Evolutionary conservation across 257 asterid species (phyloP).

Genomic region (Penstemon newberryi): DNA sequence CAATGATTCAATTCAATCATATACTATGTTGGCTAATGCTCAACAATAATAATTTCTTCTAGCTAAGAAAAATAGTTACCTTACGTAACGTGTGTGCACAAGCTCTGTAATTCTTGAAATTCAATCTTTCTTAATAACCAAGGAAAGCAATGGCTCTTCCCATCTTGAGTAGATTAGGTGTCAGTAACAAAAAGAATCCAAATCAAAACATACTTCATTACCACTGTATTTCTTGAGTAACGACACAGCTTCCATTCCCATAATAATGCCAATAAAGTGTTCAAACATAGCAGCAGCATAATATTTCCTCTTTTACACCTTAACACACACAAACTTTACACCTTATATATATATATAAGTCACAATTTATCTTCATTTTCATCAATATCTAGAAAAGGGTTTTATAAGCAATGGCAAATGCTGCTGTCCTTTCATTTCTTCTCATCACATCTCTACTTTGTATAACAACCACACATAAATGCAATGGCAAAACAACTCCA

Average conservation of each 20-base stretch:
- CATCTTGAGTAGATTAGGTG: background rate
- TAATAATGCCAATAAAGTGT: constrained; percentile 2
- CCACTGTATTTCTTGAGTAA: background rate
- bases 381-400: background rate
- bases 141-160: constrained; percentile 11
- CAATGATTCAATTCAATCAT: too few species aligned
- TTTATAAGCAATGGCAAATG: constrained; percentile 18
- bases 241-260: constrained; percentile 25
- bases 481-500: constrained; percentile 27
- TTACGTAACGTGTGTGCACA: too few species aligned
- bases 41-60: too few species aligned
- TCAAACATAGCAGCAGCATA: constrained; percentile 21
- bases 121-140: background rate
- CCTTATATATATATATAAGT: background rate
- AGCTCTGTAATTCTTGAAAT: too few species aligned
- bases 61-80: too few species aligned
- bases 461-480: constrained; percentile 18
- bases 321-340: background rate
- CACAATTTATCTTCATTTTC: background rate
- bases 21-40: too few species aligned
- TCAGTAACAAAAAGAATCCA: background rate
- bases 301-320: constrained; percentile 16
- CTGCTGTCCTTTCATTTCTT: constrained; percentile 8
- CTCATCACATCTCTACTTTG: constrained; percentile 29
- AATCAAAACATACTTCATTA: constrained; percentile 14